A percentile compares a stretch with the other conserved stretches of the same genome.
Evolutionary conservation across 805 yeast genomes (phyloP).

Genomic region (Cyberlindnera lachancei): DNA sequence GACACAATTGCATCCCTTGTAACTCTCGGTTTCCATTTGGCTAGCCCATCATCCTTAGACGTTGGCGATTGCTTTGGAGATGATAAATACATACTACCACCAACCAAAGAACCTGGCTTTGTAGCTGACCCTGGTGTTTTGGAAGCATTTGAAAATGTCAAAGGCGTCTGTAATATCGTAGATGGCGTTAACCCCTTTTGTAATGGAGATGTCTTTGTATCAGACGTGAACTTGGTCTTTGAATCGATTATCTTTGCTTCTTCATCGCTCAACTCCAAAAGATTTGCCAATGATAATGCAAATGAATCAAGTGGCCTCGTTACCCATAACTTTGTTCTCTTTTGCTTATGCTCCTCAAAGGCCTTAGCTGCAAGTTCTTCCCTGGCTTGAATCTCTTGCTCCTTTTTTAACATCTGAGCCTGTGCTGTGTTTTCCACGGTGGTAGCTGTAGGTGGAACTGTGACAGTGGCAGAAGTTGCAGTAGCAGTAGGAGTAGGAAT

Average conservation of each 20-base stretch:
- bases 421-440: conserved; percentile 4
- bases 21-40: conserved; percentile 19
- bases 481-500: conserved; percentile 4
- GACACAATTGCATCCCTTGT: conserved; percentile 19
- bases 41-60: conserved; percentile 3
- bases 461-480: conserved; percentile 2
- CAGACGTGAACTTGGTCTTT: conserved; percentile 8
- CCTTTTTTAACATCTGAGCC: conserved; percentile 18
- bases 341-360: conserved; percentile 15
- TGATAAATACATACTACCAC: conserved; percentile 11
- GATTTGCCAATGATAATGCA: conserved; percentile 20
- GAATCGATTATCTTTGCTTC: conserved; percentile 19
- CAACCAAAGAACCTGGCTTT: conserved; percentile 7
- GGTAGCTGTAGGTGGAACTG: conserved; percentile 1
- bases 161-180: conserved; percentile 22
- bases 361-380: conserved; percentile 12
- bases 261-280: conserved; percentile 20
- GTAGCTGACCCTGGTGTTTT: conserved; percentile 21
- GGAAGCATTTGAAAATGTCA: conserved; percentile 19
- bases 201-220: conserved; percentile 13
- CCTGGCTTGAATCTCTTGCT: conserved; percentile 16
- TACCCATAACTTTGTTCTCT: conserved; percentile 18
- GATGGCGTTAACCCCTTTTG: conserved; percentile 23
- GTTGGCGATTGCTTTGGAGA: conserved; percentile 22
- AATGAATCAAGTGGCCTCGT: conserved; percentile 18